Evolutionary conservation across 257 asterid genomes (phyloP), one percentile per base, ranked within the genome.

Genomic region (Penstemon eatonii): DNA sequence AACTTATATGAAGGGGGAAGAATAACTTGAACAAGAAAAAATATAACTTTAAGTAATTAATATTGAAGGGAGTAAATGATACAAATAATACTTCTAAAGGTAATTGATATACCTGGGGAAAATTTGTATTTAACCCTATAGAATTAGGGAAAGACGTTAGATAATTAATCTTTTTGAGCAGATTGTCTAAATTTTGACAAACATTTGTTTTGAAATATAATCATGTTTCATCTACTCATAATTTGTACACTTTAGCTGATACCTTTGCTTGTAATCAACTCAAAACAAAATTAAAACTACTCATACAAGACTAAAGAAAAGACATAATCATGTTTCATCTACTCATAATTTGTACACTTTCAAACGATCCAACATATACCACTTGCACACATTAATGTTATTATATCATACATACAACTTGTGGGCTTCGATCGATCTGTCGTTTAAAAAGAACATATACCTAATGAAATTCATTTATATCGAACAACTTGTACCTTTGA

Each of bases 321-420:
- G 58, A 69, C 55, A 61, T 6, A 70, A 61, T 61, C 36, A 70
- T 60, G 15, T 39, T 36, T 64, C 69, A 66, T 52, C 51, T 66
- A 8, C 52, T 54, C 6, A 67, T 40, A 1, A 4, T 4, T 3
- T 1, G 4, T 41, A 54, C 51, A 13, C 3, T 15, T 13, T 5
- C 40, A 11, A 6, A 55, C 40, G 3, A 8, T 15, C 18, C 18
- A 15, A 43, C 8, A 8, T 43, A 43, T 8, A 49, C 54, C n/a
- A 49, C 54, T 15, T 49, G 1, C 4, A 13, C 10, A 49, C 54
- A 49, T 49, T n/a, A n/a, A n/a, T n/a, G n/a, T n/a, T 49, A 49
- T 49, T 49, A 49, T 9, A 9, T 9, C 33, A 25, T 49, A 47
- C 66, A 61, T 12, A 41, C 67, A 61, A 55, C 39, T 55, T 55